Percentiles rank a stretch among this genome's conserved stretches.
Conservation (phyloP, 2,329 filamentous ascomycete species). For the Nigrospora oryzae region DNA sequence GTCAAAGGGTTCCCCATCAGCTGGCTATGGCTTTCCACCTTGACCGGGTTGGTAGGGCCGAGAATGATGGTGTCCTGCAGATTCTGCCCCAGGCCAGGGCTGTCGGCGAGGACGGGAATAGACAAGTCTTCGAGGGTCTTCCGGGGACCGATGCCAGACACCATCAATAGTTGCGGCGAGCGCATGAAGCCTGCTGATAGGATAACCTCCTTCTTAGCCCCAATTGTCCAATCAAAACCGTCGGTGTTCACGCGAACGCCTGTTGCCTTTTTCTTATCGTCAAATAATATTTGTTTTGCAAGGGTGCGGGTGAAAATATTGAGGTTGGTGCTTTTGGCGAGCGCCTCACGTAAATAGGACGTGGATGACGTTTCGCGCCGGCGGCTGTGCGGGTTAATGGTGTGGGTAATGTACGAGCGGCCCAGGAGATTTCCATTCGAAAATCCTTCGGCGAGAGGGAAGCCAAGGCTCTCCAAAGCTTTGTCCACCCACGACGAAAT, state of each 20-base stretch:
- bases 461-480: slow-evolving; percentile 30
- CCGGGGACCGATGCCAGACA: slow-evolving; percentile 23
- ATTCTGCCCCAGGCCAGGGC: slow-evolving; percentile 50
- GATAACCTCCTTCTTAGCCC: slow-evolving; percentile 21
- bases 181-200: slow-evolving; percentile 26
- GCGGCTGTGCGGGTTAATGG: slow-evolving; percentile 15
- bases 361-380: slow-evolving; percentile 5
- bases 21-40: slow-evolving; percentile 4
- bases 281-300: slow-evolving; percentile 35
- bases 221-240: slow-evolving; percentile 9
- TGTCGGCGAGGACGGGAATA: slow-evolving; percentile 40
- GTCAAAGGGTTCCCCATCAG: slow-evolving; percentile 2
- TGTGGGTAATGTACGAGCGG: slow-evolving; percentile 20
- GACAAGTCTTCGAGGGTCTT: slow-evolving; percentile 19
- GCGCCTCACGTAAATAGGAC: not conserved
- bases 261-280: slow-evolving; percentile 21
- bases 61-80: slow-evolving; percentile 39
- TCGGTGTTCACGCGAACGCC: slow-evolving; percentile 14
- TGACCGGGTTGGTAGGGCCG: slow-evolving; percentile 7
- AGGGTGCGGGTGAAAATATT: slow-evolving; percentile 20
- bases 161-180: slow-evolving; percentile 27
- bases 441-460: slow-evolving; percentile 26
- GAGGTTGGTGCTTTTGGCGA: slow-evolving; percentile 1
- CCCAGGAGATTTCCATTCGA: slow-evolving; percentile 32
- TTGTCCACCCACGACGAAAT: slow-evolving; percentile 28